Conservation (phyloP, 2,329 filamentous ascomycete genomes). For the Ascochyta pisi region DNA sequence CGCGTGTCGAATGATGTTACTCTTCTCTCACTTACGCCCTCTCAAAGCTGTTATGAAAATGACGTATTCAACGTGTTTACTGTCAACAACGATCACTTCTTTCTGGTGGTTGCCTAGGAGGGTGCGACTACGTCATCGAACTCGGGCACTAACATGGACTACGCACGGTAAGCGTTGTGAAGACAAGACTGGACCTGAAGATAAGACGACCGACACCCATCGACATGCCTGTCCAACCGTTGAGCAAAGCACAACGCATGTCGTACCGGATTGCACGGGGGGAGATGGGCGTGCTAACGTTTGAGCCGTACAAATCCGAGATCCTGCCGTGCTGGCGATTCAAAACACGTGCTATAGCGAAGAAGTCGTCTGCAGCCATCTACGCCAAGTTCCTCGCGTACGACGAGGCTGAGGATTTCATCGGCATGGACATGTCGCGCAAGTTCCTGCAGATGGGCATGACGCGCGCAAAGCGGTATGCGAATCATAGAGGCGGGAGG, state of each 20-base stretch:
- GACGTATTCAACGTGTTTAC: too few species aligned
- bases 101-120: too few species aligned
- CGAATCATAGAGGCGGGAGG: slow-evolving; percentile 62
- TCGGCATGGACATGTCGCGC: slow-evolving; percentile 69
- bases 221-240: slow-evolving; percentile 20
- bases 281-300: slow-evolving; percentile 67
- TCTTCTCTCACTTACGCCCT: background rate
- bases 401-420: slow-evolving; percentile 61
- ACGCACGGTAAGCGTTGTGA: too few species aligned
- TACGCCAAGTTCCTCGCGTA: slow-evolving; percentile 61
- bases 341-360: slow-evolving; percentile 60
- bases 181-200: too few species aligned
- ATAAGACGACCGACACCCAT: background rate
- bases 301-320: slow-evolving; percentile 68
- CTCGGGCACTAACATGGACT: background rate
- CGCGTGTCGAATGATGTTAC: too few species aligned
- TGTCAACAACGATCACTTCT: too few species aligned
- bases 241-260: slow-evolving; percentile 51
- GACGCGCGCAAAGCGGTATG: slow-evolving; percentile 66
- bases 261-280: slow-evolving; percentile 66
- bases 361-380: slow-evolving; percentile 57
- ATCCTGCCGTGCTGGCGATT: slow-evolving; percentile 68
- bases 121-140: slow-evolving; percentile 29
- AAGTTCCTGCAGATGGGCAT: slow-evolving; percentile 73
- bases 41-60: too few species aligned